Evolutionary conservation across 768 basidiomycete genomes (phyloP), one percentile per base, ranked within the genome.

Genomic region (Mycena venus): DNA sequence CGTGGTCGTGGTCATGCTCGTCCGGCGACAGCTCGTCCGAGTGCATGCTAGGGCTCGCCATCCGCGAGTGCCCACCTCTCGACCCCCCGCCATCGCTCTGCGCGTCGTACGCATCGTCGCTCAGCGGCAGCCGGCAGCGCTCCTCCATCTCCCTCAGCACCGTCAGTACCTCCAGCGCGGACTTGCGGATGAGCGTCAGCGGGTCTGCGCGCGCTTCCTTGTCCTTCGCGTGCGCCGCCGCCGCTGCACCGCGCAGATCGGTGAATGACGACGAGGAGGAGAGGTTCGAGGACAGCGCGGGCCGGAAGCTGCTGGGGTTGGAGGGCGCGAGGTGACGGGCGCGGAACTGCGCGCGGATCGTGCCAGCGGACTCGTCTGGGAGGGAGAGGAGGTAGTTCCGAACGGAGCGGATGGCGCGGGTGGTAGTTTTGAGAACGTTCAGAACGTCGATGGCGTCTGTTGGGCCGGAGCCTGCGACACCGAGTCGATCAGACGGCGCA

Each of bases 141-240:
- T 97, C 96, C 81, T 99, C 98, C 23, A 99, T 84, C 34, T 91
- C 91, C 42, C 96, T 89, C 49, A 99, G 88, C 44, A 91, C 87
- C 7, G 93, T 88, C 34, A 99, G 90, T 0, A 98, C 94, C 73
- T 97, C 96, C 64, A 99, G 83, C 1, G 96, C 96, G 0, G 92
- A 89, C 62, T 90, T 90, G 27, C 97, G 89, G 65, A 99, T 92
- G 59, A 91, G 85, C 2, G 89, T 87, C 21, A 96, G 84, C 1
- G 93, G 92, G 78, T 95, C 92, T 9, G 86, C 83, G 5, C 84
- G 84, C 10, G 83, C n/a, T n/a, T 65, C 51, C 34, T 65, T 51
- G 29, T 72, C 67, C 61, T 76, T 76, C 6, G 61, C 62, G 23
- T 56, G 14, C 4, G 66, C 65, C 9, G 66, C 67, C 47, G 53